phyloP scores from a whole-genome alignment of 106 monocot species.

The Alisma plantagoaquatica region DNA sequence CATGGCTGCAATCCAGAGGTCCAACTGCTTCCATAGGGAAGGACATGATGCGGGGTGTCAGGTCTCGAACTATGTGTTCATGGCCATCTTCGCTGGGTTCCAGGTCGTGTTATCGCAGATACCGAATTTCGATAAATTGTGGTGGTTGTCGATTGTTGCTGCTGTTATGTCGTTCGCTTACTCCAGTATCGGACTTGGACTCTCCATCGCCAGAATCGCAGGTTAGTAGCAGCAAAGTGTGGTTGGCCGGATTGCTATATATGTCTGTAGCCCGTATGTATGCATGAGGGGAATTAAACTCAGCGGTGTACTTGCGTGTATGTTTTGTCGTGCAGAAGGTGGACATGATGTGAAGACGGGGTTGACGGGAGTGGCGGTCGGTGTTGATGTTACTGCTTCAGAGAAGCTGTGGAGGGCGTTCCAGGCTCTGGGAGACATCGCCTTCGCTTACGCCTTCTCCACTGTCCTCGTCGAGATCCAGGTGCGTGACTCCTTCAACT shows the following conservation, averaged over 20 bases:
- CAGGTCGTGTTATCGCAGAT: slow-evolving; percentile 64
- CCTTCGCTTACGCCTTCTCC: slow-evolving; percentile 63
- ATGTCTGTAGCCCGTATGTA: no score
- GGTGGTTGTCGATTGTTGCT: slow-evolving; percentile 66
- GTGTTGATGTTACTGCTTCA: slow-evolving; percentile 32
- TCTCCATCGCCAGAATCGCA: slow-evolving; percentile 70
- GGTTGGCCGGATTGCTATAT: no score
- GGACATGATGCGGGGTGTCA: slow-evolving; percentile 47
- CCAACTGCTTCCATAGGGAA: slow-evolving; percentile 57
- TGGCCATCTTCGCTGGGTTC: slow-evolving; percentile 44
- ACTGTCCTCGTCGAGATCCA: slow-evolving; percentile 66
- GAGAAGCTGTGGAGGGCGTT: slow-evolving; percentile 70
- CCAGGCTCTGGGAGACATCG: slow-evolving; percentile 62
- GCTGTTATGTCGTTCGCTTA: slow-evolving; percentile 62
- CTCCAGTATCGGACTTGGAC: slow-evolving; percentile 65
- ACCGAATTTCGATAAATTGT: slow-evolving; percentile 65
- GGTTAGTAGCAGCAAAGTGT: slow-evolving; percentile 21
- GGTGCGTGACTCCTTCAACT: no score
- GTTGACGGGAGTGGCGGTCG: slow-evolving; percentile 41
- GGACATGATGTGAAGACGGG: slow-evolving; percentile 20
- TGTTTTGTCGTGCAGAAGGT: no score
- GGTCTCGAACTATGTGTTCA: slow-evolving; percentile 26
- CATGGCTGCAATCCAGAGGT: slow-evolving; percentile 66
- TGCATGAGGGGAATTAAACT: no score
- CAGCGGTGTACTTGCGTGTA: no score